Percentiles rank a stretch among this genome's conserved stretches.
These are phyloP conservation scores for Parsonsia alboflavescens DNA, from an alignment of 257 asterid genomes.

Conservation along the genomic window DNA sequence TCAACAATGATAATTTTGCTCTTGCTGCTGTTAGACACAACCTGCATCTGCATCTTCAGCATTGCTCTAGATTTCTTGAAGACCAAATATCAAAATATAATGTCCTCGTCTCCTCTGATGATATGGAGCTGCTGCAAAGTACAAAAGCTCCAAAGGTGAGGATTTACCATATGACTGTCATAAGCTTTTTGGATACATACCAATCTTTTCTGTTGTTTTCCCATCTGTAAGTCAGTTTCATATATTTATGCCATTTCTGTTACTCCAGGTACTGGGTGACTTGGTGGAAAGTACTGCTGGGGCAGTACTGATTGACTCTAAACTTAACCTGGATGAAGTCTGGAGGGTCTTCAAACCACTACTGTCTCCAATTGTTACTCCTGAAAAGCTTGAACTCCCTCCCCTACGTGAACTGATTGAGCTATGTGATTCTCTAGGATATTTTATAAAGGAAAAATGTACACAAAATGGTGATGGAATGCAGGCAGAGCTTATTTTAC, in stretches of 20 bases:
- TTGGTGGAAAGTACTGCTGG: constrained; percentile 94
- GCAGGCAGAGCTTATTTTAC: constrained; percentile 55
- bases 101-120: constrained; percentile 39
- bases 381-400: constrained; percentile 78
- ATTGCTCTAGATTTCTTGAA: constrained; percentile 42
- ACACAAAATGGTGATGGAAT: constrained; percentile 38
- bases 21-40: constrained; percentile 60
- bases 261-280: constrained; percentile 79
- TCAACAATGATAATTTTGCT: constrained; percentile 81
- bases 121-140: constrained; percentile 39
- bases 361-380: constrained; percentile 86
- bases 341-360: constrained; percentile 77
- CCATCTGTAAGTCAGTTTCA: not conserved
- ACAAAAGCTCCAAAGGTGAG: constrained; percentile 75
- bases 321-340: constrained; percentile 59
- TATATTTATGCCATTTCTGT: not conserved
- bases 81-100: constrained; percentile 51
- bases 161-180: not conserved
- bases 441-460: constrained; percentile 43
- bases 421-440: constrained; percentile 81
- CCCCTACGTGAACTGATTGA: constrained; percentile 81
- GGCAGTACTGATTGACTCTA: constrained; percentile 80
- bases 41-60: constrained; percentile 75
- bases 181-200: not conserved
- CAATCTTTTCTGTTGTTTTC: not conserved